A percentile compares a stretch with the other conserved stretches of the same genome.
Conservation (phyloP, 139 green algal species). For the Coelastrella sp. region DNA sequence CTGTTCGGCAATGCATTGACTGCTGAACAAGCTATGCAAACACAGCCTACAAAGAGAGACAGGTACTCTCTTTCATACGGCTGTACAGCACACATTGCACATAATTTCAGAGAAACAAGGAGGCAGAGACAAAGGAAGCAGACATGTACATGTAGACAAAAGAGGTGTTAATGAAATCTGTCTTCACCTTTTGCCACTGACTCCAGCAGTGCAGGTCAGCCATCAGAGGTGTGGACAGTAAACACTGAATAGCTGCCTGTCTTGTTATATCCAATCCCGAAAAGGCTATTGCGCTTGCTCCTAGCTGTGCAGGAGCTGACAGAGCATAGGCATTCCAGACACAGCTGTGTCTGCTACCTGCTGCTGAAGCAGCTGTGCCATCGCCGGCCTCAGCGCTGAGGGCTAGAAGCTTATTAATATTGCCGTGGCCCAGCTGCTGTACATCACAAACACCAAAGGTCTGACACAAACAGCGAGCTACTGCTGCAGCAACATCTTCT, state of each 20-base stretch:
- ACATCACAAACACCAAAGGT: slow-evolving; percentile 9
- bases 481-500: background rate
- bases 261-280: background rate
- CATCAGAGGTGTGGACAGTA: background rate
- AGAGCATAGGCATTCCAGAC: slow-evolving; percentile 12
- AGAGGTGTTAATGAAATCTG: too few relatives aligned
- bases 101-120: too few relatives aligned
- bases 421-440: slow-evolving; percentile 32
- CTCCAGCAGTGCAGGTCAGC: background rate
- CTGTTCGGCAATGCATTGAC: too few relatives aligned
- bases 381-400: background rate
- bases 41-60: background rate
- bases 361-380: too few relatives aligned
- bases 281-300: background rate
- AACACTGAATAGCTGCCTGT: background rate
- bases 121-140: too few relatives aligned
- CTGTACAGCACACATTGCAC: too few relatives aligned
- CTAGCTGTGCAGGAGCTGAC: background rate
- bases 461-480: slow-evolving; percentile 1
- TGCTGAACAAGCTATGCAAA: background rate
- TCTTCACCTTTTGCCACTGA: background rate
- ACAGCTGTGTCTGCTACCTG: background rate
- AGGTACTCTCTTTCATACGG: too few relatives aligned
- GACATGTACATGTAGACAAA: too few relatives aligned
- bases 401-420: background rate